Evolutionary conservation across 2,329 filamentous ascomycete genomes (phyloP), one percentile per base, ranked within the genome.

Genomic region (Diaporthe citriasiana): DNA sequence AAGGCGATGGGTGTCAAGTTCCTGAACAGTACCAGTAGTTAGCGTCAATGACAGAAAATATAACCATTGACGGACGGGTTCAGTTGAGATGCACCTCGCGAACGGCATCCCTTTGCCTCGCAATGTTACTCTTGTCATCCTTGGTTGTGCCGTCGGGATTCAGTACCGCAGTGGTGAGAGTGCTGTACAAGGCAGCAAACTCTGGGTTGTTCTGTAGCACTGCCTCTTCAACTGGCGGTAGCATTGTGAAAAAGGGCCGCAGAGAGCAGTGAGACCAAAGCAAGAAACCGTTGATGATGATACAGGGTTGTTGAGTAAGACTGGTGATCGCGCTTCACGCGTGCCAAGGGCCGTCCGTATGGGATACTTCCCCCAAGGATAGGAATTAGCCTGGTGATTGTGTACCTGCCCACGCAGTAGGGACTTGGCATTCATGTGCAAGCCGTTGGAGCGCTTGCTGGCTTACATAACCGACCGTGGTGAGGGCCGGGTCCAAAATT

Each of bases 71-170:
- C 9, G 53, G 77, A 82, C 9, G 38, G 55, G 22, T 25, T 40
- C 25, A 9, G 42, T 10, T 25, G 60, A 13, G 17, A 35, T 25
- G 51, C 77, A 91, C 90, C 78, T 90, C 82, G 55, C 83, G 84
- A 2, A 88, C 84, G 2, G 83, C 83, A 73, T 87, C 84, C 30
- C 88, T 85, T 78, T 90, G 86, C 76, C 87, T 87, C 22, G 85
- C 84, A 2, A 83, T 82, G 19, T 53, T 53, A 30, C 71, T 73
- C n/a, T 84, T 82, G 76, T 87, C 84, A n/a, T 85, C 82, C 78
- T 85, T 89, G 2, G 89, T 90, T 12, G 90, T 89, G 2, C 88
- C 90, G 80, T 92, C 88, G 0, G 86, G 81, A 76, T 90, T 89
- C 7, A 93, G 84, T 35, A 91, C 80, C 2, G 84, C 84, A 1